A percentile compares a stretch with the other conserved stretches of the same genome.
Conservation (phyloP, 352 stramenopile species). For the Globisporangium parvum region DNA sequence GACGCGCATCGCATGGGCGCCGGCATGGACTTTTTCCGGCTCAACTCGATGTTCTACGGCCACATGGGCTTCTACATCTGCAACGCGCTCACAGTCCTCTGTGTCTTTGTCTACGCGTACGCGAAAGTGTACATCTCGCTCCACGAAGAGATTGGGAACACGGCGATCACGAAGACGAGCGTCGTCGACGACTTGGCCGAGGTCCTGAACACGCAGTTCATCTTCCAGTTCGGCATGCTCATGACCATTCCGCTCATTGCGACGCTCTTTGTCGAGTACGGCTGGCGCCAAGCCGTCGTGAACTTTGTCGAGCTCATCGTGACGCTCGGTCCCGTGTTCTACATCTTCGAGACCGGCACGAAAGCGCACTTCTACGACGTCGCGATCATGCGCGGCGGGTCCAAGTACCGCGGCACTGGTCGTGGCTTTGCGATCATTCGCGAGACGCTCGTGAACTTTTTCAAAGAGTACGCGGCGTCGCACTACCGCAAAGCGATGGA, state of each 20-base stretch:
- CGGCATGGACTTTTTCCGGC: conserved; percentile 85
- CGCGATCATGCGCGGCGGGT: conserved; percentile 80
- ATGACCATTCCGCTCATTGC: conserved; percentile 84
- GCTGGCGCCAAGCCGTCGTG: conserved; percentile 73
- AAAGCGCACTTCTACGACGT: conserved; percentile 85
- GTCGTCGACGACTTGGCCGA: conserved; percentile 67
- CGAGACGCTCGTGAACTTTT: conserved; percentile 83
- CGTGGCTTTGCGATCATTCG: conserved; percentile 82
- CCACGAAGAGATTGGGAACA: conserved; percentile 61
- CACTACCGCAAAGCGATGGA: conserved; percentile 82
- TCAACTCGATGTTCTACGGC: conserved; percentile 88
- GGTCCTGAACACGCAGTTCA: conserved; percentile 83
- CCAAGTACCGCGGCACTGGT: conserved; percentile 81
- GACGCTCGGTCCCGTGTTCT: conserved; percentile 80
- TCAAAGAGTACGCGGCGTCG: conserved; percentile 79
- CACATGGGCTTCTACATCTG: conserved; percentile 89
- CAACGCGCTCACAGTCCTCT: conserved; percentile 73
- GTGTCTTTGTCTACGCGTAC: conserved; percentile 80
- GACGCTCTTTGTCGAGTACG: conserved; percentile 77
- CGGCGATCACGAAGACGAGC: conserved; percentile 70
- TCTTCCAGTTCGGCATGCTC: conserved; percentile 87
- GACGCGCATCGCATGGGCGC: conserved; percentile 78
- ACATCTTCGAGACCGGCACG: conserved; percentile 84
- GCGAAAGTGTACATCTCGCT: conserved; percentile 84
- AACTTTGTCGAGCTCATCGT: conserved; percentile 80